Evolutionary conservation across 352 stramenopile species (phyloP).

Genomic region (Phytopythium vexans): DNA sequence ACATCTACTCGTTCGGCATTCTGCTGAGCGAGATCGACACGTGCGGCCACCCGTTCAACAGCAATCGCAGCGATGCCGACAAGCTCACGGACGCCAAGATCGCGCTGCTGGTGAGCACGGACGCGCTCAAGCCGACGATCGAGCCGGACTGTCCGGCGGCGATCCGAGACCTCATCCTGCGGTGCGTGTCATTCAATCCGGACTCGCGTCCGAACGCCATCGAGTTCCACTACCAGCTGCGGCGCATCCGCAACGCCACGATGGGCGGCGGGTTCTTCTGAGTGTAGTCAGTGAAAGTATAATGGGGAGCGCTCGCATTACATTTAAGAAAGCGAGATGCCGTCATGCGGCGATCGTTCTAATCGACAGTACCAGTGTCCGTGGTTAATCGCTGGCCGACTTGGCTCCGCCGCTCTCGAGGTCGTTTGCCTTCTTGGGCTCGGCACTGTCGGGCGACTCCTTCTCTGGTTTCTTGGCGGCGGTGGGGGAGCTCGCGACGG

Average conservation of each 20-base stretch:
- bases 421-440: too few species aligned
- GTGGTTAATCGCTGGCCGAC: too few species aligned
- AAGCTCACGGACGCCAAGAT: slow-evolving; percentile 44
- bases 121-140: slow-evolving; percentile 41
- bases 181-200: slow-evolving; percentile 54
- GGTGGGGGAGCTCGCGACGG: slow-evolving; percentile 32
- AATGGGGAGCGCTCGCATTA: too few species aligned
- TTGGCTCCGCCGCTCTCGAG: too few species aligned
- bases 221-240: slow-evolving; percentile 63
- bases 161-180: slow-evolving; percentile 40
- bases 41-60: slow-evolving; percentile 20
- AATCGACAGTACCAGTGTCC: too few species aligned
- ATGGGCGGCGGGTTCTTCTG: too few species aligned
- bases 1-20: slow-evolving; percentile 76
- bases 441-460: not conserved
- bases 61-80: slow-evolving; percentile 16
- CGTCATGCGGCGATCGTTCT: too few species aligned
- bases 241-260: slow-evolving; percentile 15
- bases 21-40: slow-evolving; percentile 55
- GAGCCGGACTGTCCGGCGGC: slow-evolving; percentile 42
- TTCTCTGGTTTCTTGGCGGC: not conserved
- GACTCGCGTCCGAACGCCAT: slow-evolving; percentile 52
- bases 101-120: slow-evolving; percentile 48
- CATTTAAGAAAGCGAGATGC: too few species aligned
- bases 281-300: too few species aligned